Evolutionary conservation across 2,329 filamentous ascomycete genomes (phyloP).

Genomic region (Aureobasidium lini): DNA sequence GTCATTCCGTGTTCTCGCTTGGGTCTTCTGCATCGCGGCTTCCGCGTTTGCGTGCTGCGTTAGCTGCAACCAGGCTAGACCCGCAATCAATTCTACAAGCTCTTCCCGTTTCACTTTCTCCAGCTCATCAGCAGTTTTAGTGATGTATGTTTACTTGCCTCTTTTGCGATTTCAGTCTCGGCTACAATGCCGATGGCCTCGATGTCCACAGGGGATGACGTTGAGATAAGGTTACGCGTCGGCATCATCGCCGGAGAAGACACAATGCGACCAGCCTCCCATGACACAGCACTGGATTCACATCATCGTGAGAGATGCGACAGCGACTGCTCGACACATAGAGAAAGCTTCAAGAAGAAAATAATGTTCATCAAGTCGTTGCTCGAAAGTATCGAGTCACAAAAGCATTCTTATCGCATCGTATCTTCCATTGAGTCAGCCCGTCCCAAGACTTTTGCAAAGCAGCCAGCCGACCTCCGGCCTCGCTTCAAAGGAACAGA

Average conservation of each 20-base stretch:
- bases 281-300: too few relatives aligned
- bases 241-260: neutral
- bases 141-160: too few relatives aligned
- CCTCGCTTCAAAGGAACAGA: neutral
- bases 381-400: slow-evolving; percentile 9
- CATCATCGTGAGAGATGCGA: too few relatives aligned
- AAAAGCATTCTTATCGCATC: neutral
- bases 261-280: too few relatives aligned
- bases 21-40: too few relatives aligned
- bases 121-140: too few relatives aligned
- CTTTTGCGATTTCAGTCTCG: neutral
- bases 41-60: too few relatives aligned
- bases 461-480: neutral
- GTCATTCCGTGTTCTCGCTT: too few relatives aligned
- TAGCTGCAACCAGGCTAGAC: too few relatives aligned
- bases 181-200: neutral
- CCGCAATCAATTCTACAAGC: too few relatives aligned
- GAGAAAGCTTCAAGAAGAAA: neutral
- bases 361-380: neutral
- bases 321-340: too few relatives aligned
- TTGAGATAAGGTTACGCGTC: neutral
- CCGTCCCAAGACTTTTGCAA: slow-evolving; percentile 7
- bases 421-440: slow-evolving; percentile 1
- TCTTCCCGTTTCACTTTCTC: too few relatives aligned
- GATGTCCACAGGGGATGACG: neutral